Evolutionary conservation across 352 stramenopile genomes (phyloP), one percentile per base, ranked within the genome.

Genomic region (Thalassiosira exigua): DNA sequence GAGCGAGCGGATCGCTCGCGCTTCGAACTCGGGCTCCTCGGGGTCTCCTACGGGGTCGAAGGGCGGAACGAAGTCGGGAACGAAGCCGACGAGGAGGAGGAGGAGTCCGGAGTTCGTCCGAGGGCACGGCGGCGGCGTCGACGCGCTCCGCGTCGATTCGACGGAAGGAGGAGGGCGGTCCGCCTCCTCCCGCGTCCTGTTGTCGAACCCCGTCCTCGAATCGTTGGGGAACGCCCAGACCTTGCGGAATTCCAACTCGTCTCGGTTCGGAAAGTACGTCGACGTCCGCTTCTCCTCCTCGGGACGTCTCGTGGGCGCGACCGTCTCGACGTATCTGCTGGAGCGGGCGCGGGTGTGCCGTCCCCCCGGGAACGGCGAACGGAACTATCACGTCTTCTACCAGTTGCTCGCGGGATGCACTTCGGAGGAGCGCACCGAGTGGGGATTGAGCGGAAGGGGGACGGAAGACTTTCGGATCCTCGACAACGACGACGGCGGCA

Each of bases 351-450:
- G 96, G 11, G 87, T 99, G 26, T 93, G 98, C 39, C n/a, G n/a
- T n/a, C 93, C 97, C 68, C 96, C 95, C 12, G 95, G 97, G 52
- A 88, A 87, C 19, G 92, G 91, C 12, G 86, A 94, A 84, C 89
- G 96, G 46, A 98, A 96, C 74, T 98, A 97, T 82, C 96, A 98
- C 82, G 95, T 98, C 75, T 98, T 98, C 81, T 98, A 98, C 75
- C 95, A 98, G 75, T 90, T 98, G 36, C 88, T 92, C 21, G 73
- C 75, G 42, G 82, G 96, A 14, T 94, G 96, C 57, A 94, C 94
- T 41, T 85, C 79, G 4, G 87, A 92, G 26, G 86, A 93, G 27
- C 84, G 91, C 22, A 67, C 94, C 61, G 78, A 96, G 3, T 81
- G 90, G 4, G 67, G 67, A 7, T 82, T 98, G 17, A 88, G 84